These are phyloP conservation scores for Allomyces macrogynus DNA, from an alignment of 192 early-diverging fungal genomes.

Conservation along the genomic window DNA sequence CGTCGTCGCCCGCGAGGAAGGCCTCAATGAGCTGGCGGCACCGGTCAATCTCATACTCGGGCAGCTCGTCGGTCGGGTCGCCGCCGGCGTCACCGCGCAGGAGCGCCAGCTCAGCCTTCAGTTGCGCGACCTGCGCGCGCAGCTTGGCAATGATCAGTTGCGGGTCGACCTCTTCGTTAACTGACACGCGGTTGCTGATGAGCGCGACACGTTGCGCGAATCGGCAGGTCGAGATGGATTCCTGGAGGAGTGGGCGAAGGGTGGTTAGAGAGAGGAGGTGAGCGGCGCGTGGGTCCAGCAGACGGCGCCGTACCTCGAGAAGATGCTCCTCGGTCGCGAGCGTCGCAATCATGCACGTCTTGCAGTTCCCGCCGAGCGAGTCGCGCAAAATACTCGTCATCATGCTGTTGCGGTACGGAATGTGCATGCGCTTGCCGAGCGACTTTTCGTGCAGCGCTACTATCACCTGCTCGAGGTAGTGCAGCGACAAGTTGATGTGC, in stretches of 20 bases:
- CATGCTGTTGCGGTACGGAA: constrained; percentile 42
- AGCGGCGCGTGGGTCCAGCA: too few relatives aligned
- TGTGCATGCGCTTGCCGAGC: constrained; percentile 26
- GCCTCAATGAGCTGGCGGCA: background rate
- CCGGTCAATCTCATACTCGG: constrained; percentile 32
- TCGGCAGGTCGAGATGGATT: constrained; percentile 44
- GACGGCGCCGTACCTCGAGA: constrained; percentile 17
- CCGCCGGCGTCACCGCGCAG: constrained; percentile 18
- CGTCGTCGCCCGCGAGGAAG: constrained; percentile 4
- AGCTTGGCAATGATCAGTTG: constrained; percentile 25
- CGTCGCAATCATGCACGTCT: constrained; percentile 40
- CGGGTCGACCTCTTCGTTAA: constrained; percentile 42
- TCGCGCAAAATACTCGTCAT: constrained; percentile 37
- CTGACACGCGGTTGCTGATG: constrained; percentile 23
- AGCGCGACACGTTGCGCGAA: constrained; percentile 41
- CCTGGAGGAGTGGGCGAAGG: constrained; percentile 7
- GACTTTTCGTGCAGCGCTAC: constrained; percentile 36
- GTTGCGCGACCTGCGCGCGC: constrained; percentile 22
- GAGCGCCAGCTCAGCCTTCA: constrained; percentile 33
- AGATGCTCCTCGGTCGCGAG: constrained; percentile 31
- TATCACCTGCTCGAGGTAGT: constrained; percentile 43
- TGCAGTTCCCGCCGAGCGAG: constrained; percentile 40
- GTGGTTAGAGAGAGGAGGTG: background rate
- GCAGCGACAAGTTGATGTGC: constrained; percentile 38
- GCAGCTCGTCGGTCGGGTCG: constrained; percentile 16